phyloP scores from a whole-genome alignment of 257 asterid species.

The Solanum dulcamara region DNA sequence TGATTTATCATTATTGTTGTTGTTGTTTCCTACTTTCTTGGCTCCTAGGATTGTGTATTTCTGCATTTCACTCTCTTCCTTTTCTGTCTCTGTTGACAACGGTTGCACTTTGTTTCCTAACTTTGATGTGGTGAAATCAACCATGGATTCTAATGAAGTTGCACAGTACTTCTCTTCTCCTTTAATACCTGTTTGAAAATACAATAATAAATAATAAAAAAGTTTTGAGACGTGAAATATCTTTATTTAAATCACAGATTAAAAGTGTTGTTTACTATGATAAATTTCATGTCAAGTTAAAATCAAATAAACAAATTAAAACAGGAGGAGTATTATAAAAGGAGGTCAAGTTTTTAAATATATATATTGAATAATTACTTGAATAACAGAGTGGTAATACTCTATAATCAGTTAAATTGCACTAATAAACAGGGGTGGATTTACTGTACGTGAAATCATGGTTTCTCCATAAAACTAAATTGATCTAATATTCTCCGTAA shows the following conservation, averaged over 20 bases:
- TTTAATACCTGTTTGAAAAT: not conserved
- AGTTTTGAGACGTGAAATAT: too few species aligned
- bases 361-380: not conserved
- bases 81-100: constrained; percentile 40
- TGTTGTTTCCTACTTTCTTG: constrained; percentile 15
- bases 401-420: not conserved
- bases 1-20: constrained; percentile 1
- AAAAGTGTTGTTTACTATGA: too few species aligned
- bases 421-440: not conserved
- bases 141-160: constrained; percentile 79
- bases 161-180: constrained; percentile 71
- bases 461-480: too few species aligned
- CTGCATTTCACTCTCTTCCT: constrained; percentile 3
- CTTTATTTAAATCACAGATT: too few species aligned
- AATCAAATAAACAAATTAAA: too few species aligned
- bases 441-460: too few species aligned
- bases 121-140: constrained; percentile 55
- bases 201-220: not conserved
- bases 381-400: not conserved
- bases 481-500: too few species aligned
- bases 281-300: not conserved
- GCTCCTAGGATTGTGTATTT: constrained; percentile 28
- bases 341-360: too few species aligned
- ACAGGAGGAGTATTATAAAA: not conserved
- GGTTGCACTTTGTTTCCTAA: constrained; percentile 45